phyloP scores from a whole-genome alignment of 192 early-diverging fungal genomes.

The Ambispora gerdemannii region DNA sequence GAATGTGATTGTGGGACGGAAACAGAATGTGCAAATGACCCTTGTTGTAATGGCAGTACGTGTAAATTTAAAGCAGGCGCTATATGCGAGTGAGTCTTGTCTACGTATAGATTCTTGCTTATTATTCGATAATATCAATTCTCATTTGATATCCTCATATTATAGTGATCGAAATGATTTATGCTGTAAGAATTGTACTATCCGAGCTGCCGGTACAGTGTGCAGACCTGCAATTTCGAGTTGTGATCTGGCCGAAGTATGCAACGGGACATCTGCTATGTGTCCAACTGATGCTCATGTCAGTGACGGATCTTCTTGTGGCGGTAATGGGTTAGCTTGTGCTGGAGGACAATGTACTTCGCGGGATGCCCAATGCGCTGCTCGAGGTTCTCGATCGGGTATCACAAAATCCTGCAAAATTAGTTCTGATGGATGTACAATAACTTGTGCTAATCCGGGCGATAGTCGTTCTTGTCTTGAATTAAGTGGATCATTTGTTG shows the following conservation, averaged over 20 bases:
- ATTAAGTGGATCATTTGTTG: constrained; percentile 62
- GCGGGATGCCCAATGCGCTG: constrained; percentile 64
- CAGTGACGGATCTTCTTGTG: constrained; percentile 67
- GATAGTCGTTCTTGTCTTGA: constrained; percentile 45
- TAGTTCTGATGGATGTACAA: constrained; percentile 55
- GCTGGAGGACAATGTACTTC: constrained; percentile 73
- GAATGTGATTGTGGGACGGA: constrained; percentile 86
- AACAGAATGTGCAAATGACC: constrained; percentile 67
- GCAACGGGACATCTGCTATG: constrained; percentile 63
- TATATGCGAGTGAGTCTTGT: constrained; percentile 55
- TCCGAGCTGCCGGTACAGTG: constrained; percentile 51
- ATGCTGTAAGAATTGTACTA: constrained; percentile 75
- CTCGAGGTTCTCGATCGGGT: constrained; percentile 50
- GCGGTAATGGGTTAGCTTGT: constrained; percentile 54
- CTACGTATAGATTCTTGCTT: background rate
- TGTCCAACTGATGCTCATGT: constrained; percentile 72
- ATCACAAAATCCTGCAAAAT: constrained; percentile 54
- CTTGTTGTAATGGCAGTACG: constrained; percentile 78
- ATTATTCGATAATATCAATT: background rate
- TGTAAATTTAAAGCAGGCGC: constrained; percentile 78
- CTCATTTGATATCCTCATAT: background rate
- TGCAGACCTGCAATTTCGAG: constrained; percentile 73
- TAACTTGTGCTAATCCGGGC: constrained; percentile 59
- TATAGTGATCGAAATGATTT: constrained; percentile 72
- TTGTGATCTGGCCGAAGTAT: constrained; percentile 79